These are phyloP conservation scores for Primulina huaijiensis DNA, from an alignment of 257 asterid genomes.

Conservation along the genomic window DNA sequence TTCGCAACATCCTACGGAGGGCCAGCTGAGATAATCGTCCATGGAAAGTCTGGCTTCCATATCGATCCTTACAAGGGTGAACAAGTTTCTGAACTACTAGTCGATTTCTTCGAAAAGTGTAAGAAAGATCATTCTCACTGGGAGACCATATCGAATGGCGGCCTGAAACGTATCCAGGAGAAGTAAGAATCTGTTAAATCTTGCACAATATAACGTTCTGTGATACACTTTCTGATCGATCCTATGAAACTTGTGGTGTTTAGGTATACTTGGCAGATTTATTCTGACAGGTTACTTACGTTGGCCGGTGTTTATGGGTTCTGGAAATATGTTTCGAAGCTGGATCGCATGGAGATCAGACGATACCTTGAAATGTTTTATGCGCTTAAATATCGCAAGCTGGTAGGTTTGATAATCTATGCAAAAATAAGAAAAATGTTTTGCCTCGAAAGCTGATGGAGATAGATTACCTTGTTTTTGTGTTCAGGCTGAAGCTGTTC, in stretches of 20 bases:
- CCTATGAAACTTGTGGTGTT: background rate
- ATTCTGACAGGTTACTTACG: conserved; percentile 76
- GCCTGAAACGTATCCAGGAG: conserved; percentile 78
- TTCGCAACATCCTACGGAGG: conserved; percentile 89
- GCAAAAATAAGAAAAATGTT: too few species aligned
- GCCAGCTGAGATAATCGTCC: conserved; percentile 87
- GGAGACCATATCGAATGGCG: conserved; percentile 66
- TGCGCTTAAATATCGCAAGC: conserved; percentile 73
- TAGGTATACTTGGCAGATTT: conserved; percentile 93
- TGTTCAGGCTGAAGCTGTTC: conserved; percentile 80
- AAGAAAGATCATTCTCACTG: conserved; percentile 65
- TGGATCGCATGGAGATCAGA: conserved; percentile 76
- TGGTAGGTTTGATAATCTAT: conserved; percentile 43
- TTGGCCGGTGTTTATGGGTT: conserved; percentile 92
- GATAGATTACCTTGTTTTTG: background rate
- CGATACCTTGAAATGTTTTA: conserved; percentile 92
- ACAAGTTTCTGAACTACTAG: conserved; percentile 64
- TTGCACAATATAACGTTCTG: background rate
- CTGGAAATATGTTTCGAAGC: conserved; percentile 84
- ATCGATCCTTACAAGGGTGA: conserved; percentile 89
- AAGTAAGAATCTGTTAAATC: conserved; percentile 42
- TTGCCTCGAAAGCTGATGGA: too few species aligned
- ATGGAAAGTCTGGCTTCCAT: conserved; percentile 92
- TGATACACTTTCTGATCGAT: background rate
- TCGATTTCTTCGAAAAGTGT: conserved; percentile 69